Evolutionary conservation across 352 stramenopile species (phyloP).

Genomic region (Globisporangium solare): DNA sequence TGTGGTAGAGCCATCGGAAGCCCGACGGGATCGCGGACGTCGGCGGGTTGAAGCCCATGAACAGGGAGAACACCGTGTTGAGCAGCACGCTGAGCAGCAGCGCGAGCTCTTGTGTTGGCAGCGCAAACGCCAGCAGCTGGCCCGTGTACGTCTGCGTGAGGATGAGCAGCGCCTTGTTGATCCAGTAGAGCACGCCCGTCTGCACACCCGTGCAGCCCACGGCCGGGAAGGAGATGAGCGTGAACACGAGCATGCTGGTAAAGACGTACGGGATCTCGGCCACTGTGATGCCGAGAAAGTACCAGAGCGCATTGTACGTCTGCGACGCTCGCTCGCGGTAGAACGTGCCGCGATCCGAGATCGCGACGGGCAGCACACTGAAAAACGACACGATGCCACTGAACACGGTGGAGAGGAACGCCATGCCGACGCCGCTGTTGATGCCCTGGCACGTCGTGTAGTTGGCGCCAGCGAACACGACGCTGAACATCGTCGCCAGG

Average conservation of each 20-base stretch:
- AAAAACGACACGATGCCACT: constrained; percentile 82
- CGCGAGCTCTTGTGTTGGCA: constrained; percentile 33
- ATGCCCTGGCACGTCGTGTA: too few relatives aligned
- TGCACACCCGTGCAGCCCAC: constrained; percentile 30
- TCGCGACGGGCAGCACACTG: constrained; percentile 70
- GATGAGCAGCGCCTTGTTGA: constrained; percentile 29
- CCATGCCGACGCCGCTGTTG: constrained; percentile 67
- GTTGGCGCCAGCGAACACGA: too few relatives aligned
- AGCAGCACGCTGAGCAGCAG: constrained; percentile 28
- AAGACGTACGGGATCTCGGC: constrained; percentile 10
- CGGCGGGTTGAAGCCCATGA: constrained; percentile 43
- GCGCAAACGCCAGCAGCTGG: constrained; percentile 27
- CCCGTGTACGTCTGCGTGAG: constrained; percentile 36
- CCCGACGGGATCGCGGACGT: constrained; percentile 25
- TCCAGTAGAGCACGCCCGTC: constrained; percentile 25
- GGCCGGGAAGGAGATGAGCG: constrained; percentile 25
- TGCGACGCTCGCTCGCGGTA: constrained; percentile 54
- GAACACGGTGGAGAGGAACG: constrained; percentile 84
- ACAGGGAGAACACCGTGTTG: constrained; percentile 32
- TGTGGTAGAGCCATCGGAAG: constrained; percentile 42
- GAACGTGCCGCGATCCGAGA: constrained; percentile 78
- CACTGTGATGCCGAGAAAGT: constrained; percentile 67
- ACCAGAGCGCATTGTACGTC: constrained; percentile 77
- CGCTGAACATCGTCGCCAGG: constrained; percentile 71
- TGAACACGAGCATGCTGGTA: constrained; percentile 3